Base-by-base conservation (phyloP, 495 filamentous ascomycete genomes). In the Penicillium simplicissimum region DNA sequence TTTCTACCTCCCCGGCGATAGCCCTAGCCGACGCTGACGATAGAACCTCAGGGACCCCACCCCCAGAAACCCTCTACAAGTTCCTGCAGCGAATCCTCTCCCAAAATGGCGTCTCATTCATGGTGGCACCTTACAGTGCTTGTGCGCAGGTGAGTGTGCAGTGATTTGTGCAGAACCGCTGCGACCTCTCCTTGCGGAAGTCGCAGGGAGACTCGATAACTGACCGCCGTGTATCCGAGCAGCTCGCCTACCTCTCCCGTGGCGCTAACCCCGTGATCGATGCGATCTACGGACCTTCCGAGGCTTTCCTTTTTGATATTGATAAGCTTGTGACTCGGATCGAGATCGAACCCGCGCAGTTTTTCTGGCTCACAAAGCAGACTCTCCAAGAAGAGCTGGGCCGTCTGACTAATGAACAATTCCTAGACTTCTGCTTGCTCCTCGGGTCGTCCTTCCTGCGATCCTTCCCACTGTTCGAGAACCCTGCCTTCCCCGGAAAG, bases 111-210 rank as follows among this genome's bases (percentile, higher is more conserved):
- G 78, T 97, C 43, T 82, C 90, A 38, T 96, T 93, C 71, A 84
- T 91, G 53, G 90, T 97, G 53, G 90, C 96, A 14, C 96, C 95
- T 4, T 97, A 93, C 75, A 90, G 88, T 68, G 91, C 94, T 47
- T 88, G 90, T 61, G 90, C 92, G 52, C 94, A 98, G 85, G 92
- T 96, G 76, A 62, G 63, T 52, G 21, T 57, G 2, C 5, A 48
- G 37, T 36, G 35, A 10, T 28, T 28, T 19, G n/a, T 1, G 17
- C 14, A 7, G 8, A 56, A n/a, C 36, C 2, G n/a, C 9, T 51
- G 31, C 17, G 42, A 23, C 42, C 6, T 3, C 7, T 13, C 17
- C 9, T 23, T 19, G 42, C 10, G 8, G 21, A 11, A 21, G 42
- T 45, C 42, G 42, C 17, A 21, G 19, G 19, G 9, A 11, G 42